phyloP scores from a whole-genome alignment of 805 yeast species.

The Lachancea dasiensis region DNA sequence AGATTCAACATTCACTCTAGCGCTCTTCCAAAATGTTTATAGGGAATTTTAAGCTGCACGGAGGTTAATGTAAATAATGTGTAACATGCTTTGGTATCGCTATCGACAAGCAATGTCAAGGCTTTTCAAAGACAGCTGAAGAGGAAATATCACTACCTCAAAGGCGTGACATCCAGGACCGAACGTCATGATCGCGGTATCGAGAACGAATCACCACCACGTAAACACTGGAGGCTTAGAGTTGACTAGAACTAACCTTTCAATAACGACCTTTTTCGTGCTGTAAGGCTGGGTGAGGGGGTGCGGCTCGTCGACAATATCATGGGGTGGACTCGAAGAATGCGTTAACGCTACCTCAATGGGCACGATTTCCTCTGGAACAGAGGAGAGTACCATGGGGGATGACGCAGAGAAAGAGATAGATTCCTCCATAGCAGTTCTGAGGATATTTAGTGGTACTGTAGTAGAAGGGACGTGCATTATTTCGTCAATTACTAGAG shows the following conservation, averaged over 20 bases:
- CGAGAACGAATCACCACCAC: slow-evolving; percentile 45
- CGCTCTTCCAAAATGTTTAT: no score
- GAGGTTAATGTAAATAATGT: no score
- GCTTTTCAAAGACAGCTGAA: no score
- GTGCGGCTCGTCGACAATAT: slow-evolving; percentile 11
- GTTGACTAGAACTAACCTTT: slow-evolving; percentile 49
- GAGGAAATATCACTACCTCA: no score
- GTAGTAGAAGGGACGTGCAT: slow-evolving; percentile 48
- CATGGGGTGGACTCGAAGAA: slow-evolving; percentile 4
- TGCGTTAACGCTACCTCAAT: not conserved
- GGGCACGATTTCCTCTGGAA: slow-evolving; percentile 8
- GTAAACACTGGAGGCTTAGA: slow-evolving; percentile 60
- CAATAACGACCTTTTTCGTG: slow-evolving; percentile 49
- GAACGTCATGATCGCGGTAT: no score
- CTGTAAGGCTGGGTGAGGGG: slow-evolving; percentile 5
- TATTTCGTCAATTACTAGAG: slow-evolving; percentile 54
- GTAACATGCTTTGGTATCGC: no score
- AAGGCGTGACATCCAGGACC: no score
- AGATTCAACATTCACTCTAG: no score
- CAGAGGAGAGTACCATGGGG: slow-evolving; percentile 18
- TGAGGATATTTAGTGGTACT: slow-evolving; percentile 34
- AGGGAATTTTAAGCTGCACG: no score
- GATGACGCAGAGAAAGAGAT: slow-evolving; percentile 16
- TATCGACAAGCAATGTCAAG: no score
- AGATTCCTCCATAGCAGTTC: slow-evolving; percentile 42